Conservation (phyloP, 805 yeast genomes). For the Barnettozyma californica region DNA sequence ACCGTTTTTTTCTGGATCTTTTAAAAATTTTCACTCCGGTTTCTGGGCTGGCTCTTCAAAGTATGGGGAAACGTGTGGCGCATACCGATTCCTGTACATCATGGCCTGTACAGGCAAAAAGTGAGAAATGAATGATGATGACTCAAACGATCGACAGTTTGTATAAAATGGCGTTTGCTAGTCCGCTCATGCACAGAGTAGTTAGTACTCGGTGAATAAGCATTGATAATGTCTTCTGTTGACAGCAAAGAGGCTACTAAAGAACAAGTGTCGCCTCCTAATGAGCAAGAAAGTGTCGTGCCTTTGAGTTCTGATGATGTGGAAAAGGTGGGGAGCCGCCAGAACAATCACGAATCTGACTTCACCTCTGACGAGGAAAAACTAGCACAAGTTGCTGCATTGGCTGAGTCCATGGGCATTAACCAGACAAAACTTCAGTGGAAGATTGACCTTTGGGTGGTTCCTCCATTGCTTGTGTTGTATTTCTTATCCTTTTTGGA, state of each 20-base stretch:
- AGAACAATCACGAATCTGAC: conserved; percentile 5
- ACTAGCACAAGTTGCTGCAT: conserved; percentile 20
- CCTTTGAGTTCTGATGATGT: background rate
- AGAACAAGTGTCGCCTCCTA: background rate
- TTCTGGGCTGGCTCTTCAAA: background rate
- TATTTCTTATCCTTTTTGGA: conserved; percentile 76
- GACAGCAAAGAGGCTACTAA: background rate
- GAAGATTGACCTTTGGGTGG: conserved; percentile 64
- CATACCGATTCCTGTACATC: background rate
- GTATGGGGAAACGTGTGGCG: background rate
- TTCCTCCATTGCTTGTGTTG: conserved; percentile 70
- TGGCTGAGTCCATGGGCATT: conserved; percentile 44
- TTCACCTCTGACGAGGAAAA: conserved; percentile 20
- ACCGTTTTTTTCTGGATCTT: too few relatives aligned
- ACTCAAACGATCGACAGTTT: background rate
- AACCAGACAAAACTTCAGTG: conserved; percentile 52
- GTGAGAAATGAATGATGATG: background rate
- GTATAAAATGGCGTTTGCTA: background rate
- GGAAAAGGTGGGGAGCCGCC: background rate
- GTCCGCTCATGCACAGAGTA: background rate
- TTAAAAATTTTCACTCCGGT: background rate
- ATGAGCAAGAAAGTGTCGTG: background rate
- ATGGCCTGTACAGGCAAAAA: background rate
- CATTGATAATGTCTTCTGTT: background rate
- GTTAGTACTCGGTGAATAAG: background rate